These are phyloP conservation scores for Annulohypoxylon maeteangense DNA, from an alignment of 495 filamentous ascomycete species.

Conservation along the genomic window DNA sequence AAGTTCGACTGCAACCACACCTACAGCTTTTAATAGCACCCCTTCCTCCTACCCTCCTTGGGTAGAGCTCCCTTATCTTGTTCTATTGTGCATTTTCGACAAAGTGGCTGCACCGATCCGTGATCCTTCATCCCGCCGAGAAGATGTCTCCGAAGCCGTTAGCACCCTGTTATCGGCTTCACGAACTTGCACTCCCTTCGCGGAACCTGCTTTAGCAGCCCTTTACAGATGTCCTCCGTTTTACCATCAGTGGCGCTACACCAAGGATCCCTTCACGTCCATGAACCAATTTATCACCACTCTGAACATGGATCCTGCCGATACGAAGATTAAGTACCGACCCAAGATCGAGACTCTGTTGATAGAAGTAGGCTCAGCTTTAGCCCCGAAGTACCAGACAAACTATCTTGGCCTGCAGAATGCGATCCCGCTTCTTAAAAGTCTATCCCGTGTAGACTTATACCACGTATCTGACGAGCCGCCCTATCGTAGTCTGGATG, in stretches of 20 bases:
- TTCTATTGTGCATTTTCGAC: slow-evolving; percentile 75
- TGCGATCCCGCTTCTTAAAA: slow-evolving; percentile 57
- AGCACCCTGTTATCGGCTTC: slow-evolving; percentile 71
- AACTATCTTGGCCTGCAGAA: slow-evolving; percentile 55
- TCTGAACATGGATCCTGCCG: slow-evolving; percentile 21
- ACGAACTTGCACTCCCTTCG: slow-evolving; percentile 70
- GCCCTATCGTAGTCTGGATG: slow-evolving; percentile 62
- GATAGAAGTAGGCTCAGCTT: slow-evolving; percentile 65
- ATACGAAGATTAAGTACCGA: slow-evolving; percentile 62
- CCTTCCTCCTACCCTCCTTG: slow-evolving; percentile 67
- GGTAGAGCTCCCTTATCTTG: slow-evolving; percentile 75
- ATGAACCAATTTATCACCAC: slow-evolving; percentile 57
- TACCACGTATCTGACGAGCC: slow-evolving; percentile 64
- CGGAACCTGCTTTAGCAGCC: slow-evolving; percentile 78
- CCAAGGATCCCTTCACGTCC: slow-evolving; percentile 51
- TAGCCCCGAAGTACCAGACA: slow-evolving; percentile 44
- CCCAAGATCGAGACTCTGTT: slow-evolving; percentile 76
- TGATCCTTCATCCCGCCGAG: slow-evolving; percentile 57
- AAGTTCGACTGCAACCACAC: slow-evolving; percentile 14
- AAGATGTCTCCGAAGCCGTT: slow-evolving; percentile 48
- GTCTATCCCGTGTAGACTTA: slow-evolving; percentile 65
- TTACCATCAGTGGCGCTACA: slow-evolving; percentile 55
- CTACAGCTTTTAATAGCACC: background rate
- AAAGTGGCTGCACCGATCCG: slow-evolving; percentile 71
- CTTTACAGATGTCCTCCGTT: slow-evolving; percentile 75